Base-by-base conservation (phyloP, 106 monocot species). In the Cymbidium sinense region DNA sequence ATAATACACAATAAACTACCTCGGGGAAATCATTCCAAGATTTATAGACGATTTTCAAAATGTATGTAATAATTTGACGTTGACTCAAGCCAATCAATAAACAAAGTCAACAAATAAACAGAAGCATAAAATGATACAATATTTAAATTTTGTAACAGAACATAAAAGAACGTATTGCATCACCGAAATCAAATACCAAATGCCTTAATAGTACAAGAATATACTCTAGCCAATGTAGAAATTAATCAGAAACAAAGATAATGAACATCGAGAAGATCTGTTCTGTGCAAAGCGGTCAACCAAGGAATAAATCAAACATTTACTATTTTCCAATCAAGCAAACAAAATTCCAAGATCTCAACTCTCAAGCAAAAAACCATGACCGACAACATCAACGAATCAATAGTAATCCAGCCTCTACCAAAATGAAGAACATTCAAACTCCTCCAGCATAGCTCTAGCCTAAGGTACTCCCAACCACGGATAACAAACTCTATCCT, bases 401-500 rank as follows among this genome's bases (percentile, higher is more conserved):
- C 69, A 69, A 34, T 34, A 1, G 1, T 69, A 23, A 71, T 39
- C 37, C 71, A 35, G 5, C 71, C 34, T 39, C 39, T 39, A 20
- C 71, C 34, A 29, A 58, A 58, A 74, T 13, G 44, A 74, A 44
- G 74, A 74, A 74, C 8, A 44, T 27, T 74, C 74, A 74, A 74
- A 74, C 15, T 27, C 20, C 43, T 9, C 20, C 25, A 74, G 74
- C 27, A 74, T 21, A 74, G 44, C 15, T 74, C 11, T 19, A 28
- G 44, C 74, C 44, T 25, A 17, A 3, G 27, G 70, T 64, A 75
- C 86, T 86, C 11, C 85, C 89, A 12, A 91, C 91, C 1, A 91
- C 80, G 27, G 93, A 96, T 11, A 82, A 36, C 77, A 90, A 75
- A 4, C 89, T 50, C 86, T 86, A 7, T 80, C 86, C 4, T 58